Evolutionary conservation across 176 grass and related monocot genomes (phyloP).

Genomic region (Cenchrus americanus): DNA sequence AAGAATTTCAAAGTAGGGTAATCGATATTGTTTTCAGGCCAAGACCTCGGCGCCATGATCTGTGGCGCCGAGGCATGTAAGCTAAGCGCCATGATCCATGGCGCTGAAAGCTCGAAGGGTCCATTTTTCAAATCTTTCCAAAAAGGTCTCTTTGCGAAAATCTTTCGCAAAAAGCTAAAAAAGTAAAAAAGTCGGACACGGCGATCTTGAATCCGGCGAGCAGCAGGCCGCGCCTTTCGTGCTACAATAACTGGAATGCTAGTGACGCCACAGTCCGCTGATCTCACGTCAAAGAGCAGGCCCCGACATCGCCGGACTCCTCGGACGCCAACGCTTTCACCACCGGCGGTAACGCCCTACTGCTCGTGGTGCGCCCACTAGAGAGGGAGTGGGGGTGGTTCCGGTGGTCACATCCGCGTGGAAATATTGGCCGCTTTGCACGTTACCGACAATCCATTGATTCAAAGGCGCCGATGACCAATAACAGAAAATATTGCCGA

Average conservation of each 20-base stretch:
- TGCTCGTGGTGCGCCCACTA: conserved; percentile 5
- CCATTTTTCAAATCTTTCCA: too few relatives aligned
- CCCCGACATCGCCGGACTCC: conserved; percentile 13
- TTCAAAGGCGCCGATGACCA: conserved; percentile 34
- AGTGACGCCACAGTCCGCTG: conserved; percentile 7
- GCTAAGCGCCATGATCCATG: too few relatives aligned
- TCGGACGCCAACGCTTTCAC: conserved; percentile 31
- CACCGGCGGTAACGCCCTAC: background rate
- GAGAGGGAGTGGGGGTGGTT: conserved; percentile 38
- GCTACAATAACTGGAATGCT: conserved; percentile 16
- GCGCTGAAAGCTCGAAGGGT: too few relatives aligned
- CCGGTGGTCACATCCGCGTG: conserved; percentile 46
- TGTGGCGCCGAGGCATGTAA: too few relatives aligned
- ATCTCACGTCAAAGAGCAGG: conserved; percentile 3
- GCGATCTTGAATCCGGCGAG: conserved; percentile 28
- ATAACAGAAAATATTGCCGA: conserved; percentile 10
- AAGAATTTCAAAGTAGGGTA: too few relatives aligned
- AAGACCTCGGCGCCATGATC: too few relatives aligned
- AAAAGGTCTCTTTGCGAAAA: too few relatives aligned
- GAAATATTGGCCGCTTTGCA: conserved; percentile 32
- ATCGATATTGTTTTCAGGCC: too few relatives aligned
- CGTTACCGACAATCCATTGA: conserved; percentile 48
- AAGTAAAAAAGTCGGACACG: too few relatives aligned
- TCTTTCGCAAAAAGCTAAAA: too few relatives aligned
- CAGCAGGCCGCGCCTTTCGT: conserved; percentile 25